Conservation (phyloP, 306 rosid genomes). For the Begonia loranthoides region DNA sequence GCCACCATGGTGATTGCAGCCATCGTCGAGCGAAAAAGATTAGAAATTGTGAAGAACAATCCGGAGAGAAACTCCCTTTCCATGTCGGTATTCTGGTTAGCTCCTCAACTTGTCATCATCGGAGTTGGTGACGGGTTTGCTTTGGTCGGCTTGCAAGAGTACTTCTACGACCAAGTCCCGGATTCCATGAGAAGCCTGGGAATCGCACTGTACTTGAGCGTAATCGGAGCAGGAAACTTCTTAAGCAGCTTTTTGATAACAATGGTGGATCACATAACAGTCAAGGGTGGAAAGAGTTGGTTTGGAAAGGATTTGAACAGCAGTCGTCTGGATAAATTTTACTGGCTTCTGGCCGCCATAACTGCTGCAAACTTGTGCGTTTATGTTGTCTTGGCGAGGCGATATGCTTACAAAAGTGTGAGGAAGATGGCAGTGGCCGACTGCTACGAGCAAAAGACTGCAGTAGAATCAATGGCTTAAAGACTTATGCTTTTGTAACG, state of each 20-base stretch:
- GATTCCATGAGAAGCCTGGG: conserved; percentile 93
- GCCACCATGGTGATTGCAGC: conserved; percentile 57
- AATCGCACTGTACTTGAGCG: conserved; percentile 66
- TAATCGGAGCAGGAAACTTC: conserved; percentile 16
- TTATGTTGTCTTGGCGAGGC: conserved; percentile 4
- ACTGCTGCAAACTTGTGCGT: conserved; percentile 5
- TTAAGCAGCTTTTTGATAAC: conserved; percentile 8
- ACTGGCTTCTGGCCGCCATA: conserved; percentile 3
- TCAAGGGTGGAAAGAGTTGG: conserved; percentile 6
- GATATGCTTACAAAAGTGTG: conserved; percentile 1
- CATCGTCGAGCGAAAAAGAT: conserved; percentile 45
- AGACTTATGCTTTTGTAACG: background rate
- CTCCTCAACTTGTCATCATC: conserved; percentile 58
- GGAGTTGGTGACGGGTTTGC: conserved; percentile 89
- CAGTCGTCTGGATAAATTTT: conserved; percentile 8
- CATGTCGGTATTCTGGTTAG: conserved; percentile 81
- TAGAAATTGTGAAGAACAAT: conserved; percentile 16
- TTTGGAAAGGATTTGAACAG: conserved; percentile 13
- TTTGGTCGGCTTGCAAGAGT: conserved; percentile 77
- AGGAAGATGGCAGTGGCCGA: conserved; percentile 5
- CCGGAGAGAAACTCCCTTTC: conserved; percentile 20
- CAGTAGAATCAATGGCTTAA: conserved; percentile 1
- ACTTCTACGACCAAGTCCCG: conserved; percentile 84
- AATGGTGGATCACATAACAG: conserved; percentile 4
- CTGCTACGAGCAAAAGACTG: background rate